Conservation (phyloP, 208 protist genomes). For the Crithidia expoeki region DNA sequence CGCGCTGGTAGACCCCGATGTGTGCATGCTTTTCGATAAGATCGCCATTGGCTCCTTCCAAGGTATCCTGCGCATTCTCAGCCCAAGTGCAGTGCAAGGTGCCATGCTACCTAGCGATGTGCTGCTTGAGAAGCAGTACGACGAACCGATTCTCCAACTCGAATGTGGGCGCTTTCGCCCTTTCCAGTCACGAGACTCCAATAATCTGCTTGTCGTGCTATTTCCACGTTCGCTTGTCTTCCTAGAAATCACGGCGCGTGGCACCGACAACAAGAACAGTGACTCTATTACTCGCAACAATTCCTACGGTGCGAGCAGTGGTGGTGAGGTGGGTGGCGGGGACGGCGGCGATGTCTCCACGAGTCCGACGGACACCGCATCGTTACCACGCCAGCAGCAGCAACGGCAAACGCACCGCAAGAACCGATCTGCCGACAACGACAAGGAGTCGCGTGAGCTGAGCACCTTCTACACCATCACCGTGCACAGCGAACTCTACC, state of each 20-base stretch:
- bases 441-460: constrained; percentile 8
- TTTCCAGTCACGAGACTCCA: constrained; percentile 23
- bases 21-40: constrained; percentile 48
- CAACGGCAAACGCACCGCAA: constrained; percentile 1
- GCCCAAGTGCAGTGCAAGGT: constrained; percentile 56
- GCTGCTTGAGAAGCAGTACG: constrained; percentile 85
- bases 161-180: constrained; percentile 75
- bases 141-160: constrained; percentile 88
- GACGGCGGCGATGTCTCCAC: constrained; percentile 1
- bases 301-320: constrained; percentile 6
- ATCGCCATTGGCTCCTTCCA: constrained; percentile 89
- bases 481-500: constrained; percentile 52
- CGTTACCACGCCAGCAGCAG: neutral
- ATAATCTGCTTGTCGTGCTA: constrained; percentile 81
- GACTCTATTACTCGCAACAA: neutral
- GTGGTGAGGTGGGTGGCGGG: neutral
- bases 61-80: constrained; percentile 83
- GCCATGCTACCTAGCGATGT: constrained; percentile 68
- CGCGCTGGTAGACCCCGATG: constrained; percentile 78
- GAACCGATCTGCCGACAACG: neutral
- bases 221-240: constrained; percentile 80
- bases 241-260: constrained; percentile 27
- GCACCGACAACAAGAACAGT: constrained; percentile 6
- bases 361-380: constrained; percentile 4
- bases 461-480: constrained; percentile 49